phyloP scores from a whole-genome alignment of 371 early-diverging fungal genomes.

The Mucor racemosus region DNA sequence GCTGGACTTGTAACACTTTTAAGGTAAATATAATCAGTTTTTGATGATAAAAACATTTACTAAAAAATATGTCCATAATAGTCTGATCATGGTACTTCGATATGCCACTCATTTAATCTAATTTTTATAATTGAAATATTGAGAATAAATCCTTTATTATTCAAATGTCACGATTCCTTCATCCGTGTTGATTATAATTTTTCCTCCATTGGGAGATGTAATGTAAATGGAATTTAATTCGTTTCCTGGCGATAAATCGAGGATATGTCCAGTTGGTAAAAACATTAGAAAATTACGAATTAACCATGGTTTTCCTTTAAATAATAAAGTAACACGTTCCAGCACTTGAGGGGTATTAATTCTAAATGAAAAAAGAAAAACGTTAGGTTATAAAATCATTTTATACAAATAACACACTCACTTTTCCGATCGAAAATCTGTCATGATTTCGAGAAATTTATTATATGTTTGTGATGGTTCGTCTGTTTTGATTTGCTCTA shows the following conservation, averaged over 20 bases:
- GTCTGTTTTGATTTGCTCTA: constrained; percentile 29
- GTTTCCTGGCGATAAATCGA: constrained; percentile 33
- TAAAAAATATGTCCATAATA: neutral
- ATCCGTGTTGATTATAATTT: constrained; percentile 34
- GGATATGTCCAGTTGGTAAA: constrained; percentile 41
- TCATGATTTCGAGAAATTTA: constrained; percentile 37
- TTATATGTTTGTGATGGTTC: constrained; percentile 29
- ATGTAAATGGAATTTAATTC: constrained; percentile 29
- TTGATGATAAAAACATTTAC: neutral
- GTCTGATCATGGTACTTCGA: constrained; percentile 36
- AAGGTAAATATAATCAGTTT: constrained; percentile 37
- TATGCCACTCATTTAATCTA: constrained; percentile 30
- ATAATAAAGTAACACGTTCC: constrained; percentile 37
- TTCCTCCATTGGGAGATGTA: constrained; percentile 36
- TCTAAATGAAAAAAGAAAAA: constrained; percentile 7
- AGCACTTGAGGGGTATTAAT: constrained; percentile 45
- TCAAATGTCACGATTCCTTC: constrained; percentile 32
- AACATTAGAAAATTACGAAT: constrained; percentile 43
- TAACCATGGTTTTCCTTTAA: constrained; percentile 38
- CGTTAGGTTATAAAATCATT: too few species aligned
- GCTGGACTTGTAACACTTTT: constrained; percentile 59
- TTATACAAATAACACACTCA: constrained; percentile 2
- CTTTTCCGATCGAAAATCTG: constrained; percentile 35
- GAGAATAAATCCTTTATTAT: constrained; percentile 10
- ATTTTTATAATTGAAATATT: neutral